These are phyloP conservation scores for Salicornia ramosissima DNA, from an alignment of 148 eudicot species.

Conservation along the genomic window DNA sequence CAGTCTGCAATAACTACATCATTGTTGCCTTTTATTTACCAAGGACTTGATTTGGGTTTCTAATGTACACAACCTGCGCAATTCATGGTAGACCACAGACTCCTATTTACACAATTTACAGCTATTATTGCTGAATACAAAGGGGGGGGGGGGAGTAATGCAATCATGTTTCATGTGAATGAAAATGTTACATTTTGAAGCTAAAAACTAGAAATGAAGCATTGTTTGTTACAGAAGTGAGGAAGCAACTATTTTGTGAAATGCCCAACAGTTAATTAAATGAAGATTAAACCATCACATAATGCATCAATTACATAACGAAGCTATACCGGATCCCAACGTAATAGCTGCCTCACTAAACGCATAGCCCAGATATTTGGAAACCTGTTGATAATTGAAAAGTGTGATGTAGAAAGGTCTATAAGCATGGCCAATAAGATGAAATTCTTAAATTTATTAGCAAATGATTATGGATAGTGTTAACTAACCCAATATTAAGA, in stretches of 20 bases:
- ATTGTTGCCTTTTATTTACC: too few species aligned
- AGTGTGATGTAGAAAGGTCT: conserved; percentile 2
- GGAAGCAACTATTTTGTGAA: neutral
- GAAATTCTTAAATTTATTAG: neutral
- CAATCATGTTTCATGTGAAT: too few species aligned
- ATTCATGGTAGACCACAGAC: too few species aligned
- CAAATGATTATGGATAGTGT: conserved; percentile 10
- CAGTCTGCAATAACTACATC: too few species aligned
- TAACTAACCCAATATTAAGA: conserved; percentile 81
- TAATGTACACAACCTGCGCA: too few species aligned
- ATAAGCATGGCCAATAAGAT: neutral
- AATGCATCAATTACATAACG: neutral
- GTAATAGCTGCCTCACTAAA: conserved; percentile 74
- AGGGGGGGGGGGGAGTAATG: too few species aligned
- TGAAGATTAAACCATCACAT: neutral
- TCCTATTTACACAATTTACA: too few species aligned
- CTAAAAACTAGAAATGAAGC: neutral
- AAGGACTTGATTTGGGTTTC: too few species aligned
- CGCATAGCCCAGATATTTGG: conserved; percentile 92
- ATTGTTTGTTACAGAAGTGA: neutral
- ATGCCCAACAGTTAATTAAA: neutral
- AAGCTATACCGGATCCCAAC: conserved; percentile 87
- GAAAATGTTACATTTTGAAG: neutral
- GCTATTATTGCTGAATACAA: too few species aligned
- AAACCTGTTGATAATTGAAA: conserved; percentile 51